Evolutionary conservation across 2,329 filamentous ascomycete species (phyloP), one percentile per base, ranked within the genome.

Genomic region (Monascus ruber): DNA sequence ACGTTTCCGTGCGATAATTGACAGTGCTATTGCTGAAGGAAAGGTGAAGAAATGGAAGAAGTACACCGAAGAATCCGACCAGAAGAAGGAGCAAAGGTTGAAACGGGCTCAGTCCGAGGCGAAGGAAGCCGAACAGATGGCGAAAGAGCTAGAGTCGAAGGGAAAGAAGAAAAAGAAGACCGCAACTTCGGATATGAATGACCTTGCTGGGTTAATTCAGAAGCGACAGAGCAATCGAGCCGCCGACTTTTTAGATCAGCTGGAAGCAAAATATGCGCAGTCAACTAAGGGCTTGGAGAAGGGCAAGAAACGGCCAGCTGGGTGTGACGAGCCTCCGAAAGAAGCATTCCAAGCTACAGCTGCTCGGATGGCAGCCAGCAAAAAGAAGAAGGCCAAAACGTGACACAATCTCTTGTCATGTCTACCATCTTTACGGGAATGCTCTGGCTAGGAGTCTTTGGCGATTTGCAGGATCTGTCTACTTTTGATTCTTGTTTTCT

Each of bases 1-100:
- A 39, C 73, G 91, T 6, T 95, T 94, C 64, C 74, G 85, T 9
- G 63, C 56, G 10, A 85, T 94, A 34, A 86, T 98, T 39, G 77
- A 94, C 54, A 71, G 77, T 29, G 91, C 87, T 3, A 91, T 98
- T 53, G 69, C 72, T 29, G 71, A 66, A 4, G 76, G 77, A 1
- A 76, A 84, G 31, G 81, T 93, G 0, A 63, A 79, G 33, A 67
- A 68, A 0, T 88, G 79, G 58, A 66, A 72, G 17, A 72, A 73
- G 4, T 98, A 93, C 57, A 76, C 75, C 2, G 72, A 80, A 25
- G 87, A 95, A 65, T 74, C 71, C n/a, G 77, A 79, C 51, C 76
- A 72, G 53, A 75, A 76, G 39, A 75, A 74, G 43, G 64, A 76
- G 40, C 69, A 69, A 33, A 70, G 84, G 33, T 56, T 73, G 41